A percentile compares a stretch with the other conserved stretches of the same genome.
Conservation (phyloP, 306 rosid genomes). For the Oemleria cerasiformis region DNA sequence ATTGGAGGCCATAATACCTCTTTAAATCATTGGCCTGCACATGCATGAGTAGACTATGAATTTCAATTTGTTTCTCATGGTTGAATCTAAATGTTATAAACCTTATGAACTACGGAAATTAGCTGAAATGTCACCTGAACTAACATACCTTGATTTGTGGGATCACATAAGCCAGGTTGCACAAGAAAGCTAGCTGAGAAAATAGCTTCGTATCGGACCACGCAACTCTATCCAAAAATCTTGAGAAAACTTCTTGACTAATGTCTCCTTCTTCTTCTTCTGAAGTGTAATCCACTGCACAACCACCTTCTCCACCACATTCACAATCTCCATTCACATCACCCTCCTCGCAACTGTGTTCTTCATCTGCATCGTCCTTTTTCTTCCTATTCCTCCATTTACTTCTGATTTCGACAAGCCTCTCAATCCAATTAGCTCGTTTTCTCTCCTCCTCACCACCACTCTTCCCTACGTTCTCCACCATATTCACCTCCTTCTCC, state of each 20-base stretch:
- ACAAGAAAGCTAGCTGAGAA: constrained; percentile 70
- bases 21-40: constrained; percentile 71
- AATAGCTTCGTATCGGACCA: constrained; percentile 66
- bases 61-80: constrained; percentile 6
- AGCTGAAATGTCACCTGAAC: not conserved
- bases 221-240: constrained; percentile 55
- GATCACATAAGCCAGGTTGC: constrained; percentile 88
- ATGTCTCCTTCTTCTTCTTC: constrained; percentile 43
- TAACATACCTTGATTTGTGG: constrained; percentile 62
- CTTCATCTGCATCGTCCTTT: constrained; percentile 38
- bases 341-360: not conserved
- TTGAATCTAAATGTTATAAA: not conserved
- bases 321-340: constrained; percentile 37
- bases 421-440: constrained; percentile 84
- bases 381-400: constrained; percentile 58
- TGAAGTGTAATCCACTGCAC: constrained; percentile 54
- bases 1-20: constrained; percentile 56
- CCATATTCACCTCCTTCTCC: constrained; percentile 31
- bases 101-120: not conserved
- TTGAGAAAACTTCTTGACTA: constrained; percentile 47
- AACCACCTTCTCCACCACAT: constrained; percentile 43
- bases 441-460: constrained; percentile 39
- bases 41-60: constrained; percentile 9
- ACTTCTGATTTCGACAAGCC: constrained; percentile 77
- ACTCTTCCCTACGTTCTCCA: constrained; percentile 23